Base-by-base conservation (phyloP, 78 protist species). In the Diacronema lutheri region DNA sequence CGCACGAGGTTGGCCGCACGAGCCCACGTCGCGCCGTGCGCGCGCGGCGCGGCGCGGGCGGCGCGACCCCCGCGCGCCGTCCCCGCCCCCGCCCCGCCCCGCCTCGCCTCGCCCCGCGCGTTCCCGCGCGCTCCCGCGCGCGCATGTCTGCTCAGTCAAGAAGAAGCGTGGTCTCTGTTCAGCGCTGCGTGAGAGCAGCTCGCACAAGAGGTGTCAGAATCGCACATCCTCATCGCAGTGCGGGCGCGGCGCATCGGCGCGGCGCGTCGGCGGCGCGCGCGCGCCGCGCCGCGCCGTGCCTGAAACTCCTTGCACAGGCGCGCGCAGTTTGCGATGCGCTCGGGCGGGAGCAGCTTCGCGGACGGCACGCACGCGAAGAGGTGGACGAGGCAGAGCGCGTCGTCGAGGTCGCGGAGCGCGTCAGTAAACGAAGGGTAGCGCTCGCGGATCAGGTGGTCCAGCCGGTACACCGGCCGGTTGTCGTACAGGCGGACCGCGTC, bases 351-450 rank as follows among this genome's bases (percentile, higher is more conserved):
- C 14, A 0, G 9, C 37, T 85, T 33, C 25, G 71, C 50, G n/a
- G 88, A 7, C 9, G 94, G 94, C 56, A 93, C 79, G n/a, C 26
- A 0, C 1, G 97, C 94, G 85, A 94, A 97, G 61, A 98, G 88
- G 81, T 71, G 58, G 21, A 96, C 57, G 86, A 95, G 62, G 72
- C 90, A 85, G 56, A 98, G 92, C 64, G 96, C 94, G 62, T 98
- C 99, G 64, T 96, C 98, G 71, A 97, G 60, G 71, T 97, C 99
- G 31, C 91, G 84, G 55, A 98, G 37, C 44, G 98, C 98, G 50
- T 95, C 96, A 10, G 11, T 21, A 72, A 98, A 98, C 7, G 96
- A 60, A 31, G 99, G 99, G 92, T 96, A 98, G 50, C 95, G 78
- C 64, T 56, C 83, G 35, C 84, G 29, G n/a, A 55, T 23, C 69